Conservation (phyloP, 2,329 filamentous ascomycete genomes). For the Trichophyton rubrum region DNA sequence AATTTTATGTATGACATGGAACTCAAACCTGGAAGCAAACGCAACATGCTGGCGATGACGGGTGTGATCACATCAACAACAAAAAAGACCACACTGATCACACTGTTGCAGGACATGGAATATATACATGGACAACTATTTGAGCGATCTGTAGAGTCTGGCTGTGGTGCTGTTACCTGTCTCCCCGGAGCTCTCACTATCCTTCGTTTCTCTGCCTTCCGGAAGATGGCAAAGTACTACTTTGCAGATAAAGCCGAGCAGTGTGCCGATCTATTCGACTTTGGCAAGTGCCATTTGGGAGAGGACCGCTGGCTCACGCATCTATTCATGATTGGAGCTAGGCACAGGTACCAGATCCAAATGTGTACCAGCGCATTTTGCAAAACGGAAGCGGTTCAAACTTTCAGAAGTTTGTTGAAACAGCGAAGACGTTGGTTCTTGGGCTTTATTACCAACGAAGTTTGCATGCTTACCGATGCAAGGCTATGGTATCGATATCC, state of each 20-base stretch:
- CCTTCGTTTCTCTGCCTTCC: constrained; percentile 88
- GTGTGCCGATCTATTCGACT: constrained; percentile 92
- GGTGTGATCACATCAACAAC: constrained; percentile 94
- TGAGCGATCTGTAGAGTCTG: constrained; percentile 88
- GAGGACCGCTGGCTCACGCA: constrained; percentile 97
- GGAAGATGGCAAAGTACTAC: constrained; percentile 95
- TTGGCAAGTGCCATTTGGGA: constrained; percentile 85
- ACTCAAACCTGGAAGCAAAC: constrained; percentile 78
- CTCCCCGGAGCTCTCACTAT: constrained; percentile 91
- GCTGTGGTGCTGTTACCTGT: constrained; percentile 87
- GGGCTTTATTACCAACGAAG: constrained; percentile 95
- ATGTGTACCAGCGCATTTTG: constrained; percentile 97
- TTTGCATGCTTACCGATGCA: constrained; percentile 92
- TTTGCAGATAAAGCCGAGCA: constrained; percentile 95
- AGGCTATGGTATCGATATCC: constrained; percentile 87
- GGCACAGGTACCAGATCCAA: constrained; percentile 87
- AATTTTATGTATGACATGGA: constrained; percentile 99
- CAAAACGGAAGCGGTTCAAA: constrained; percentile 94
- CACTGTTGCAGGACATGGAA: constrained; percentile 92
- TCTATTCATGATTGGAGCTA: constrained; percentile 95
- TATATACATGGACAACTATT: constrained; percentile 96
- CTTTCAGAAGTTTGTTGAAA: constrained; percentile 72
- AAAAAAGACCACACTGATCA: constrained; percentile 75
- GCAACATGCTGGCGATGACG: constrained; percentile 94
- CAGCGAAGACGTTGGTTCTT: constrained; percentile 94